Percentiles rank a stretch among this genome's conserved stretches.
Evolutionary conservation across 345 rosid species (phyloP).

Genomic region (Ceriops tagal): DNA sequence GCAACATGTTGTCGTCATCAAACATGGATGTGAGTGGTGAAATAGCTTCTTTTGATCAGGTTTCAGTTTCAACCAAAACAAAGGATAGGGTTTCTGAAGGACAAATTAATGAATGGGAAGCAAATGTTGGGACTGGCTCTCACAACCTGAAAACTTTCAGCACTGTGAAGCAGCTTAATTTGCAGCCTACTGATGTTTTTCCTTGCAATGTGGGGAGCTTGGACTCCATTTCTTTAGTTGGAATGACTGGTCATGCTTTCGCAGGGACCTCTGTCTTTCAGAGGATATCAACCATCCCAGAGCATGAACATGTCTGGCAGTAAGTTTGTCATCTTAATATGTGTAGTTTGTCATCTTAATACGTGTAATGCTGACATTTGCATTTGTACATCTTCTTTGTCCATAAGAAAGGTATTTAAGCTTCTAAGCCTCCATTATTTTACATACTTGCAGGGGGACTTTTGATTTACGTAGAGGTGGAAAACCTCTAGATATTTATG

Average conservation of each 20-base stretch:
- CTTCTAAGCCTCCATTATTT: background rate
- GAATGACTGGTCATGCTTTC: conserved; percentile 27
- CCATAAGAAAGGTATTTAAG: background rate
- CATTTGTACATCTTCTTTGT: background rate
- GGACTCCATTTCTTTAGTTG: conserved; percentile 34
- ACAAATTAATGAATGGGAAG: conserved; percentile 45
- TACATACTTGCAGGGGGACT: conserved; percentile 50
- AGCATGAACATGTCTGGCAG: conserved; percentile 86
- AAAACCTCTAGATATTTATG: conserved; percentile 38
- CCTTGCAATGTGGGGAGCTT: conserved; percentile 31
- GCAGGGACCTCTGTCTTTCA: conserved; percentile 29
- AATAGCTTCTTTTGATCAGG: conserved; percentile 44
- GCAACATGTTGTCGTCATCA: conserved; percentile 40
- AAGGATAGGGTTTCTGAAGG: conserved; percentile 41
- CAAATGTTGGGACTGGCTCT: conserved; percentile 25
- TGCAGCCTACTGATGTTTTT: conserved; percentile 27
- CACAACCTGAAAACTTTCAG: conserved; percentile 33
- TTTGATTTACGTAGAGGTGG: conserved; percentile 61
- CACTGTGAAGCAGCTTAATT: conserved; percentile 40
- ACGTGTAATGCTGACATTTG: background rate
- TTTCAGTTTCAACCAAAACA: conserved; percentile 34
- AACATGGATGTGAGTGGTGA: conserved; percentile 40
- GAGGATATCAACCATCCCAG: conserved; percentile 63
- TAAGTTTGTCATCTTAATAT: conserved; percentile 38
- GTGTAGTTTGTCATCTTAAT: conserved; percentile 27